Evolutionary conservation across 2,329 filamentous ascomycete genomes (phyloP).

Genomic region (Apiospora koreana): DNA sequence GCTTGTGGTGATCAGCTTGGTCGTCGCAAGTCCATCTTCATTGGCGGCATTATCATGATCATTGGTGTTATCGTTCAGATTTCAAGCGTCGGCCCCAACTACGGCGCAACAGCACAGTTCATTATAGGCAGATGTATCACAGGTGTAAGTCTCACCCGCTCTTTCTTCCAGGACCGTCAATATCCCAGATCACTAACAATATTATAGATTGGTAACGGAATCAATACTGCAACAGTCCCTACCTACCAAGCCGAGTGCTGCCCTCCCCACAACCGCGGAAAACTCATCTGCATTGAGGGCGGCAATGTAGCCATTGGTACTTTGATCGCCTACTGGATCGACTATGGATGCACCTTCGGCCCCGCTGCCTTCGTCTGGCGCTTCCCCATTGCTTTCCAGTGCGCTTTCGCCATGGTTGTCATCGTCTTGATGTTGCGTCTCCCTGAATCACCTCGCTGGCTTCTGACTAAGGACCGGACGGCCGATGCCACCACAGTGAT

Average conservation of each 20-base stretch:
- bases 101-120: conserved; percentile 48
- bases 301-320: conserved; percentile 44
- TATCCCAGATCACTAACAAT: not conserved
- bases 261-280: conserved; percentile 56
- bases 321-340: conserved; percentile 44
- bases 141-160: conserved; percentile 39
- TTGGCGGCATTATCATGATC: conserved; percentile 54
- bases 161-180: no score
- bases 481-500: conserved; percentile 54
- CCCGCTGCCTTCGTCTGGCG: conserved; percentile 38
- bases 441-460: conserved; percentile 57
- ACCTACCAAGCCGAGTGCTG: conserved; percentile 38
- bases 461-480: conserved; percentile 44
- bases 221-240: conserved; percentile 43
- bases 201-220: conserved; percentile 42
- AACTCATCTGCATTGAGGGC: conserved; percentile 59
- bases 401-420: conserved; percentile 45
- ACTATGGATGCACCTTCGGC: conserved; percentile 39
- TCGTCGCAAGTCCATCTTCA: conserved; percentile 54
- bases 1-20: conserved; percentile 54
- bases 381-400: conserved; percentile 43
- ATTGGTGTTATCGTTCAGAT: conserved; percentile 57
- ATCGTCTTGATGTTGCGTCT: conserved; percentile 40
- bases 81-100: conserved; percentile 44
- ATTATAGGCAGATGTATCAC: conserved; percentile 51